Base-by-base conservation (phyloP, 352 stramenopile genomes). In the Sclerospora graminicola region DNA sequence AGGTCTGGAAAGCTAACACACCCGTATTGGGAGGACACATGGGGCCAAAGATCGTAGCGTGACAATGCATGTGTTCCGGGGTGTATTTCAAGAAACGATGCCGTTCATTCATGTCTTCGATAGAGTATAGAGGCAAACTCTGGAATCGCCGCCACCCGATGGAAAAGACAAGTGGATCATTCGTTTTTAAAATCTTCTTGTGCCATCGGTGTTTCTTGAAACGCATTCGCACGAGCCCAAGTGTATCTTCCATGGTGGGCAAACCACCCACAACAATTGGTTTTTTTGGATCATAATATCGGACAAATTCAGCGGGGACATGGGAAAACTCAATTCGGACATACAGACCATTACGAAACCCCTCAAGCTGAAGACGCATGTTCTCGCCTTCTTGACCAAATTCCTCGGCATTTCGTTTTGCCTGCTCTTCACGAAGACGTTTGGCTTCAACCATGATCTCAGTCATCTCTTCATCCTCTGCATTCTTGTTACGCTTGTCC, bases 171-270 rank as follows among this genome's bases (percentile, higher is more conserved):
- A 99, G 66, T 16, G 96, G 96, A 63, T 99, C 97, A 50, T 97
- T 93, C 33, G 87, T 96, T 66, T 99, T 99, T 9, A 99, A 68
- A 40, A 99, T 98, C 60, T 97, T 97, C 39, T 77, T 91, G 67
- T 98, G 92, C 97, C 97, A 99, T 41, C 96, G 82, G 65, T 99
- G 97, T 63, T 98, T 98, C 76, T 99, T 99, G 59, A 99, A 97
- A 10, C 97, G 82, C 65, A 97, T 95, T 13, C 94, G 89, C 24
- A 98, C 80, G 23, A 98, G 81, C 5, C 89, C 94, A n/a, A 98
- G 55, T 13, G 79, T 89, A 20, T 95, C 89, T 61, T 99, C 97
- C 36, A 98, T 86, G 21, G 92, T 94, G 7, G 95, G 94, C 5
- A 99, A 63, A 1, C 96, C 96, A 33, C 96, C 95, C 9, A 99